Base-by-base conservation (phyloP, 768 basidiomycete genomes). In the Ramaria sp. region DNA sequence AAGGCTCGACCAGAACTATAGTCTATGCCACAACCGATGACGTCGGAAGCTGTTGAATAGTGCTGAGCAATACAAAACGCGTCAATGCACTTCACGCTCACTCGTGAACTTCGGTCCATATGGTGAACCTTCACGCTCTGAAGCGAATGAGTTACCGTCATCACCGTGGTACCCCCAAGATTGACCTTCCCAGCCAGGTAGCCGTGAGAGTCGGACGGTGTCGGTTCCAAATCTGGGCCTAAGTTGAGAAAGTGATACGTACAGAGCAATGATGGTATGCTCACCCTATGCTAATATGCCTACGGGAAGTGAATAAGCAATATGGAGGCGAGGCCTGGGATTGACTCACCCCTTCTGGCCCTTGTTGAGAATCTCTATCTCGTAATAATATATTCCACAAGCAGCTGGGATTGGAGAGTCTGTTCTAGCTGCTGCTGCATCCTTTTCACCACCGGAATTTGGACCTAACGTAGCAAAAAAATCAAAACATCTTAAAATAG, bases 131-230 rank as follows among this genome's bases (percentile, higher is more conserved):
- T 76, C 81, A 67, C 79, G 83, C 58, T 88, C 84, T 5, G 82
- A 80, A 24, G 86, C 81, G 69, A 88, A 91, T 2, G 84, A 76
- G 57, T 75, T 79, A 5, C 92, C 91, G 64, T 89, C 91, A 62
- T 93, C 90, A n/a, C 87, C 91, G 63, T 92, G 87, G 67, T 91
- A 95, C 53, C 91, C 91, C 88, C 91, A 94, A 5, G 89, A 92
- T 60, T 81, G 79, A 57, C 75, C 72, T 66, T 92, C 88, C 86
- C 86, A 89, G 20, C 91, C 91, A 37, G 92, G 91, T 33, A 93
- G 78, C 52, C 89, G 83, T 31, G 80, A 78, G 52, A 86, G 70
- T 64, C 80, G 81, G 52, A 86, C 83, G 45, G 79, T 78, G 13
- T 73, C 76, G 9, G 79, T 78, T 48, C 84, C 78, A 67, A 94